Percentiles rank a stretch among this genome's conserved stretches.
phyloP scores from a whole-genome alignment of 345 rosid species.

The Angophora floribunda region DNA sequence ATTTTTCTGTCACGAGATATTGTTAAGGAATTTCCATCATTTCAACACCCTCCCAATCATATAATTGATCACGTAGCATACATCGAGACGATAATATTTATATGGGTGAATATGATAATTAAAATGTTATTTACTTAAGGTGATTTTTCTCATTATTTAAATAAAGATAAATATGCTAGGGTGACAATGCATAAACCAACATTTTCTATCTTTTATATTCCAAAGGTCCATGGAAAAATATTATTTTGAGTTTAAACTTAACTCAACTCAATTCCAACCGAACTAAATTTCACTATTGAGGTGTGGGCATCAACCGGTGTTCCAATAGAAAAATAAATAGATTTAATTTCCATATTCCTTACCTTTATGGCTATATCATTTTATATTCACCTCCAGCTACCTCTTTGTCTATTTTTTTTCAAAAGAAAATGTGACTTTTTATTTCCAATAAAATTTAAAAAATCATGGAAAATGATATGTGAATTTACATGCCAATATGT shows the following conservation, averaged over 20 bases:
- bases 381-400: not conserved
- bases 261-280: fast-evolving
- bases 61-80: fast-evolving
- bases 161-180: not conserved
- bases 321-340: not conserved
- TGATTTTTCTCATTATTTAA: not conserved
- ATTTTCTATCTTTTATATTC: no score
- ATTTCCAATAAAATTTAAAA: fast-evolving
- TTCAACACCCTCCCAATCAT: not conserved
- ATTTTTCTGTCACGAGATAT: fast-evolving
- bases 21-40: not conserved
- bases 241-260: not conserved
- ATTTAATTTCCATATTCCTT: not conserved
- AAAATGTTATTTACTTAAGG: not conserved
- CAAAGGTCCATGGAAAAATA: no score
- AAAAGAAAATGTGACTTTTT: not conserved
- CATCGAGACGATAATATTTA: not conserved
- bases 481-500: fast-evolving
- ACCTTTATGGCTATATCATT: not conserved
- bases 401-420: fast-evolving
- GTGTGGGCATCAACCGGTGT: not conserved
- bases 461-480: fast-evolving
- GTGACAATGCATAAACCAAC: not conserved
- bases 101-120: fast-evolving
- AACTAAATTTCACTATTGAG: fast-evolving